Evolutionary conservation across 2,329 filamentous ascomycete species (phyloP).

Genomic region (Colletotrichum brevisporum): DNA sequence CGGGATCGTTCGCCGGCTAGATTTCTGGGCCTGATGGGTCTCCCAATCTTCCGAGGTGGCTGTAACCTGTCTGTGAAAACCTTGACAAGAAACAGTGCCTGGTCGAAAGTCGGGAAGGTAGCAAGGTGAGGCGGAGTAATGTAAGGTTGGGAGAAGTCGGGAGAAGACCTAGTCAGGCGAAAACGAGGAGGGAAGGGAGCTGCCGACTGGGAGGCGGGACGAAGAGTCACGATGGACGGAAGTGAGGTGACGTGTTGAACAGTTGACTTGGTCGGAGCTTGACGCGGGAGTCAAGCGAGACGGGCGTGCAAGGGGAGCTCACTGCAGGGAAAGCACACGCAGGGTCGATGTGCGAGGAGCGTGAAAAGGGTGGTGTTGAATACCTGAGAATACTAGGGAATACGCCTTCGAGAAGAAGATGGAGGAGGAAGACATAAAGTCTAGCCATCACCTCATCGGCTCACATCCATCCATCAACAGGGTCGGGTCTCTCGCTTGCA

Average conservation of each 20-base stretch:
- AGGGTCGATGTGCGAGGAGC: too few species aligned
- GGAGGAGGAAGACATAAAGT: too few species aligned
- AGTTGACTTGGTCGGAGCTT: neutral
- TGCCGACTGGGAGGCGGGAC: neutral
- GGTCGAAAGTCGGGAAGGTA: neutral
- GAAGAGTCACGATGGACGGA: conserved; percentile 3
- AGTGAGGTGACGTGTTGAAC: neutral
- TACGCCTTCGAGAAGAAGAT: too few species aligned
- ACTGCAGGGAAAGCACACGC: too few species aligned
- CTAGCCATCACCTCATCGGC: too few species aligned
- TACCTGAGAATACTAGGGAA: too few species aligned
- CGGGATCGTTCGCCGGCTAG: neutral
- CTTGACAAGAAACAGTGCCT: neutral
- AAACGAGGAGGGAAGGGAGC: conserved; percentile 4
- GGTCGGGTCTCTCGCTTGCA: too few species aligned
- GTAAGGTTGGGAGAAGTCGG: neutral
- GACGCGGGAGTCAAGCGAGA: neutral
- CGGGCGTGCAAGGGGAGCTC: neutral
- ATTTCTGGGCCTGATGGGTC: conserved; percentile 13
- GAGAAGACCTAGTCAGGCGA: neutral
- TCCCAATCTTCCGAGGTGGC: conserved; percentile 10
- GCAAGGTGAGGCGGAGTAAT: neutral
- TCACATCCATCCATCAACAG: too few species aligned
- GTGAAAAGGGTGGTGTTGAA: too few species aligned
- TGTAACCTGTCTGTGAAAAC: conserved; percentile 9